Base-by-base conservation (phyloP, 2,329 filamentous ascomycete genomes). In the Coleophoma cylindrospora region DNA sequence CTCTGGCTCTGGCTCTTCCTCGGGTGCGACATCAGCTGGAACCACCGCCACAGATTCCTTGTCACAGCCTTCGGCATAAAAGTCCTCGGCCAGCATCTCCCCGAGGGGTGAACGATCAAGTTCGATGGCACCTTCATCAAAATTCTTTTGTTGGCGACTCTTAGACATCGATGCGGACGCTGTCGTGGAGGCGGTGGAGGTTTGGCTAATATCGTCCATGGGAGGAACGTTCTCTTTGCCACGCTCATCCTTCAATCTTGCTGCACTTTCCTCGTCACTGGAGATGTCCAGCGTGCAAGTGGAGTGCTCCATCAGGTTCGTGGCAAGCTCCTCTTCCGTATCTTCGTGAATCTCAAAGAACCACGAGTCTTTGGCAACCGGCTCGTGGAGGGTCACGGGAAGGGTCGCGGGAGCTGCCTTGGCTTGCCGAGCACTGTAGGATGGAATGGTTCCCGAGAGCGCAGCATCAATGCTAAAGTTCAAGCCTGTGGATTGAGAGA, bases 221-320 rank as follows among this genome's bases (percentile, higher is more conserved):
- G 92, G 92, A 4, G 92, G 88, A 15, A 96, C 83, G 64, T 99
- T 99, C 73, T 99, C 92, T 75, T 99, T 99, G 62, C 90, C 88
- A 33, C 82, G 76, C 43, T 80, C 78, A 57, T 88, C 71, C 75
- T 74, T 58, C 74, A 66, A 64, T 75, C 77, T 57, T 69, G 69
- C 46, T 62, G 71, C 40, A 27, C 71, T 79, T 68, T 91, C 87
- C 66, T 96, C 91, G 61, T 96, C 91, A 19, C 89, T 91, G 58
- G 84, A 90, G 62, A 97, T 90, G 65, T 97, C 92, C 3, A 97
- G 79, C 0, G 86, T 84, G 56, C 86, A 86, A 8, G 92, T 92
- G 50, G 86, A 87, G 72, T 96, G 92, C 69, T 96, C 89, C 71
- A 97, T 89, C 37, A 96, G 74, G 62, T 95, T 96, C 61, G 91